Conservation (phyloP, 2,329 filamentous ascomycete genomes). For the Amylocarpus encephaloides region DNA sequence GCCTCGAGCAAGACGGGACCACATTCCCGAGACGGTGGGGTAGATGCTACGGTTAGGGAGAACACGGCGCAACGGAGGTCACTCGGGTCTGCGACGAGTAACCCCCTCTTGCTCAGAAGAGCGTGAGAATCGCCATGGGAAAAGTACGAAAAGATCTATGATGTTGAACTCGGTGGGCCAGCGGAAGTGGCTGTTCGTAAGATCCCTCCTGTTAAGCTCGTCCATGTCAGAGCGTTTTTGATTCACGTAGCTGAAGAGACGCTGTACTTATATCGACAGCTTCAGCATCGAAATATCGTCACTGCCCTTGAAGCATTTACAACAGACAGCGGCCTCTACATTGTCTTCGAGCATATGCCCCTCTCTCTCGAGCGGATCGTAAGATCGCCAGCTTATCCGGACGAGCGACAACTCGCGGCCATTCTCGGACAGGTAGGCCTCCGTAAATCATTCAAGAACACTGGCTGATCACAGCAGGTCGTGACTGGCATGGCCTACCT, state of each 20-base stretch:
- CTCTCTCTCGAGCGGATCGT: constrained; percentile 17
- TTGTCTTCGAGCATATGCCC: constrained; percentile 19
- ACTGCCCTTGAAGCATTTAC: constrained; percentile 19
- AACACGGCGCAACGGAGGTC: too few species aligned
- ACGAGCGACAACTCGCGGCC: constrained; percentile 12
- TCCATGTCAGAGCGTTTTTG: constrained; percentile 18
- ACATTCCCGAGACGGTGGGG: too few species aligned
- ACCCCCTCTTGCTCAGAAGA: too few species aligned
- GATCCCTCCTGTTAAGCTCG: constrained; percentile 13
- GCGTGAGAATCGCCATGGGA: constrained; percentile 11
- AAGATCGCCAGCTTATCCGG: constrained; percentile 11
- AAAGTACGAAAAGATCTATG: constrained; percentile 14
- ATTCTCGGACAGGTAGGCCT: constrained; percentile 17
- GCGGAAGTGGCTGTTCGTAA: constrained; percentile 14
- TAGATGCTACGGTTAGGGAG: too few species aligned
- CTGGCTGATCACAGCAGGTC: constrained; percentile 11
- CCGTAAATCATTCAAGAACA: constrained; percentile 7
- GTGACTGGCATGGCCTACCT: constrained; percentile 14
- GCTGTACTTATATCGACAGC: constrained; percentile 11
- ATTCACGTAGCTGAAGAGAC: constrained; percentile 8
- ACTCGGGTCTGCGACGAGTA: too few species aligned
- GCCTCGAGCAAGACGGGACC: too few species aligned
- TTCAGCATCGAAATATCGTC: constrained; percentile 16
- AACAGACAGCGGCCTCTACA: constrained; percentile 10
- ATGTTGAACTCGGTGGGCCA: constrained; percentile 9